These are phyloP conservation scores for Megacollybia marginata DNA, from an alignment of 768 basidiomycete genomes.

Conservation along the genomic window DNA sequence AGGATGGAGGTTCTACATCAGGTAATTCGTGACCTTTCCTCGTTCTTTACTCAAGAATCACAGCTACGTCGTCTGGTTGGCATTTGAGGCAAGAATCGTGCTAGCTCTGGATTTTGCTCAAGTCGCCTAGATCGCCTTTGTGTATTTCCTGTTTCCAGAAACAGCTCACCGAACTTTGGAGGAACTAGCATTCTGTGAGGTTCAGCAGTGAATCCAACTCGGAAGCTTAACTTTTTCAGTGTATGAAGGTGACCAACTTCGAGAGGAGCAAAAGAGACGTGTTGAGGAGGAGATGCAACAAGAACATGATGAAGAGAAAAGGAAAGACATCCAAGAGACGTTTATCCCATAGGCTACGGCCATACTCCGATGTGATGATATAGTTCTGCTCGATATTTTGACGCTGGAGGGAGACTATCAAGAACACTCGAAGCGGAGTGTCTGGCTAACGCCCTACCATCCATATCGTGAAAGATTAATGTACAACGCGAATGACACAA, in stretches of 20 bases:
- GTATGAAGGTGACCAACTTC: slow-evolving; percentile 34
- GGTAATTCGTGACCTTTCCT: slow-evolving; percentile 14
- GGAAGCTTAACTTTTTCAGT: slow-evolving; percentile 17
- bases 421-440: too few relatives aligned
- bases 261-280: slow-evolving; percentile 30
- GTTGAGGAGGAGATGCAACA: slow-evolving; percentile 29
- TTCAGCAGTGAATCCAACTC: background rate
- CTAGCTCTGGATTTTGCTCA: too few relatives aligned
- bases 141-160: slow-evolving; percentile 60
- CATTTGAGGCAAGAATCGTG: slow-evolving; percentile 28
- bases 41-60: background rate
- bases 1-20: slow-evolving; percentile 56
- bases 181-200: slow-evolving; percentile 53
- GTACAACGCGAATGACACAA: too few relatives aligned
- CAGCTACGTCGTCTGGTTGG: slow-evolving; percentile 42
- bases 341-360: too few relatives aligned
- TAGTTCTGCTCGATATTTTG: too few relatives aligned
- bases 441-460: too few relatives aligned
- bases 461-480: too few relatives aligned
- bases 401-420: too few relatives aligned
- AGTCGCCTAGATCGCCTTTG: slow-evolving; percentile 26
- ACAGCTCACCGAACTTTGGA: slow-evolving; percentile 46
- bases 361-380: too few relatives aligned
- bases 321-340: too few relatives aligned
- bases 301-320: too few relatives aligned